Evolutionary conservation across 2,329 filamentous ascomycete species (phyloP), one percentile per base, ranked within the genome.

Genomic region (Zalaria obscura): DNA sequence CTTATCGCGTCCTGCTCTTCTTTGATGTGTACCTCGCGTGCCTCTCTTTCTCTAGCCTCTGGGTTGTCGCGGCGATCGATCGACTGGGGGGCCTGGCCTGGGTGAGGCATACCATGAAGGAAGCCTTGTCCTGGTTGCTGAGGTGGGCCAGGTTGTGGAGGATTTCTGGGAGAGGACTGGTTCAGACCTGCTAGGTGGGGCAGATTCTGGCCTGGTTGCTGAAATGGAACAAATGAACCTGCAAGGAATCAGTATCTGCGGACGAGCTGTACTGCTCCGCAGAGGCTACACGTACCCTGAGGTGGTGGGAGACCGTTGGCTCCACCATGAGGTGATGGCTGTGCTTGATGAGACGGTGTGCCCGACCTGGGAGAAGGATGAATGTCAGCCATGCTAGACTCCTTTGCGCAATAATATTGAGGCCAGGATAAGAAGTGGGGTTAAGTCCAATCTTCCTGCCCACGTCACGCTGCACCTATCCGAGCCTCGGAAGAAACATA

Each of bases 11-110:
- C 73, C 51, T 79, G 75, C 56, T 78, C 69, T 50, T 71, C 66
- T 69, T 59, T 75, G 67, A 60, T 72, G 67, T 56, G 69, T 47
- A 57, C 62, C 27, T 73, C 67, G 49, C 77, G 72, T 43, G 72
- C 66, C 50, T 73, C 68, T 37, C 66, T 61, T 65, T 51, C 70
- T 56, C 46, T 72, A 65, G 43, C 66, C 56, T 48, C 69, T 66
- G 45, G 66, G 58, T 40, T 67, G 67, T 61, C 44, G 59, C 56
- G 41, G 54, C 52, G n/a, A 50, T 45, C 18, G 18, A 18, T 18
- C 18, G 18, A 18, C 18, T 18, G 18, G 18, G 18, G 18, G 18
- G 18, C 18, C 18, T 18, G 18, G 18, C 29, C 29, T 32, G 7
- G 7, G 7, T 7, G 29, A 32, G n/a, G 7, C 29, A 32, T 32